Evolutionary conservation across 805 yeast genomes (phyloP).

Genomic region (Maudiozyma turicensis): DNA sequence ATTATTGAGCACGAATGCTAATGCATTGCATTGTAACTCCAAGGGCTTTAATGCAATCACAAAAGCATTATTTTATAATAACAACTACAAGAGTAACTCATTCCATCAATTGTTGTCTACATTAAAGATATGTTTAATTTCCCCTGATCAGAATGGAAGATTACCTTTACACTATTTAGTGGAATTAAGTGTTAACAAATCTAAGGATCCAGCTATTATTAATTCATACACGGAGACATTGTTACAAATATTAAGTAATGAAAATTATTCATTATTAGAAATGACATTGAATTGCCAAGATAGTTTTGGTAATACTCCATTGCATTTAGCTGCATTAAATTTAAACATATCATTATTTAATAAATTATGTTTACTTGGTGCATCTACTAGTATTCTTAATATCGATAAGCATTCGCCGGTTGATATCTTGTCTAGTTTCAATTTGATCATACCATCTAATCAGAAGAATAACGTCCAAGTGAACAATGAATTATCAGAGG

Average conservation of each 20-base stretch:
- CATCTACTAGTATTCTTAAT: conserved; percentile 25
- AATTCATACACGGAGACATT: conserved; percentile 46
- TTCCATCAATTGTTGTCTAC: conserved; percentile 50
- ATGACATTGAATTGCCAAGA: conserved; percentile 69
- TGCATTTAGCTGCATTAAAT: conserved; percentile 56
- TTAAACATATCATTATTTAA: conserved; percentile 25
- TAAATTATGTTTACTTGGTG: conserved; percentile 25
- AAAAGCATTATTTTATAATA: conserved; percentile 59
- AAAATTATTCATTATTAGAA: conserved; percentile 38
- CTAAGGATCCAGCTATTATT: conserved; percentile 40
- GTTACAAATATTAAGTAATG: conserved; percentile 34
- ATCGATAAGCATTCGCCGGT: conserved; percentile 23
- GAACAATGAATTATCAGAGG: not conserved
- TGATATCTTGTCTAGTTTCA: conserved; percentile 17
- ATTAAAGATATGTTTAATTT: conserved; percentile 54
- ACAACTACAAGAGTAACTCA: conserved; percentile 55
- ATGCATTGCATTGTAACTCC: conserved; percentile 43
- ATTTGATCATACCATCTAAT: conserved; percentile 1
- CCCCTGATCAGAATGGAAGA: conserved; percentile 63
- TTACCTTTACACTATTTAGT: conserved; percentile 64
- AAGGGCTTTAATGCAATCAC: conserved; percentile 64
- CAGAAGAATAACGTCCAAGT: not conserved
- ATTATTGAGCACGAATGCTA: conserved; percentile 47
- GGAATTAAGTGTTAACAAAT: conserved; percentile 41
- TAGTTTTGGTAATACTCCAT: conserved; percentile 72